phyloP scores from a whole-genome alignment of 257 asterid species.

The Gardenia jasminoides region DNA sequence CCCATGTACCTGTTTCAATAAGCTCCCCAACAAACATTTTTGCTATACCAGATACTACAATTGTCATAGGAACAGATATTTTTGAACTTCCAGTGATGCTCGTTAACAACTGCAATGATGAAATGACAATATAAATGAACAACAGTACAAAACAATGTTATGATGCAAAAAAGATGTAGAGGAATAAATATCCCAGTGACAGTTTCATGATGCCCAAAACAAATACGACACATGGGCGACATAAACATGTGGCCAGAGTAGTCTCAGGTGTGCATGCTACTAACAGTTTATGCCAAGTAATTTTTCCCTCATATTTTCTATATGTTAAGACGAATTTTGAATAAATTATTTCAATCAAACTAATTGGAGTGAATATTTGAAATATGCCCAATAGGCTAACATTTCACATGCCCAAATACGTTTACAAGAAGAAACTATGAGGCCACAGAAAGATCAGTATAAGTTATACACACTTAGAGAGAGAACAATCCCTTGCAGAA shows the following conservation, averaged over 20 bases:
- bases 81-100: constrained; percentile 81
- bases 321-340: not conserved
- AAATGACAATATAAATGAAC: not conserved
- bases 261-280: not conserved
- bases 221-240: not conserved
- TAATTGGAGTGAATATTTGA: not conserved
- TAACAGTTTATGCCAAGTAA: not conserved
- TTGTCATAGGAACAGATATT: constrained; percentile 71
- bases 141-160: not conserved
- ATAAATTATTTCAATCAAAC: not conserved
- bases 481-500: not conserved
- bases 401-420: not conserved
- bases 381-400: not conserved
- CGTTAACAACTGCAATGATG: constrained; percentile 40
- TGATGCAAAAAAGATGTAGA: not conserved
- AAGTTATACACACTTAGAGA: not conserved
- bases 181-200: not conserved
- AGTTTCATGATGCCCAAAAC: not conserved
- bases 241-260: not conserved
- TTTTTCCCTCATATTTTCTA: not conserved
- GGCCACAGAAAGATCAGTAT: not conserved
- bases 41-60: constrained; percentile 84
- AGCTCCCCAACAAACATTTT: constrained; percentile 95
- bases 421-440: not conserved
- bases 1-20: constrained; percentile 34